phyloP scores from a whole-genome alignment of 768 basidiomycete genomes.

The Coprinopsis strossmayeri region DNA sequence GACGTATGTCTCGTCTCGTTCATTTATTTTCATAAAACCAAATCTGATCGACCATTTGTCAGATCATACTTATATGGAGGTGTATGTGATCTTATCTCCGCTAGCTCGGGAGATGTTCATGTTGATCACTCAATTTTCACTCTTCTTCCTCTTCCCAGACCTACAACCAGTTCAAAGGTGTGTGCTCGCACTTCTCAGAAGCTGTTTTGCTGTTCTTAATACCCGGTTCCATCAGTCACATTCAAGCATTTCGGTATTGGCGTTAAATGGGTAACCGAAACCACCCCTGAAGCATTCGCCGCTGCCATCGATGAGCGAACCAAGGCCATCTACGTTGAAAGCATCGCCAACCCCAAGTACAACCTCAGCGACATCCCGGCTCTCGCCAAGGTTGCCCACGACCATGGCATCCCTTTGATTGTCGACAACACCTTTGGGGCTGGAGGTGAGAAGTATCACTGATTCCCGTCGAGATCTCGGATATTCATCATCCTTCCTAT shows the following conservation, averaged over 20 bases:
- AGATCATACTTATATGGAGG: conserved; percentile 67
- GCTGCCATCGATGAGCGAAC: conserved; percentile 73
- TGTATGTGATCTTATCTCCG: conserved; percentile 30
- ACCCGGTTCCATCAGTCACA: conserved; percentile 33
- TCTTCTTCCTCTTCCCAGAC: conserved; percentile 31
- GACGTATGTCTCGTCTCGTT: conserved; percentile 34
- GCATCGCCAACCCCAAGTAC: conserved; percentile 76
- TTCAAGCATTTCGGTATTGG: conserved; percentile 64
- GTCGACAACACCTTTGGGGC: conserved; percentile 81
- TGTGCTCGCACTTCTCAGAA: conserved; percentile 10
- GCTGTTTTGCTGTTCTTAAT: neutral
- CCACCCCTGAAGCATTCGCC: conserved; percentile 50
- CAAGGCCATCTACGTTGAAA: conserved; percentile 71
- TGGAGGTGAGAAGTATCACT: conserved; percentile 35
- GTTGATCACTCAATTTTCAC: neutral
- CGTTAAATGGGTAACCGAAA: conserved; percentile 55
- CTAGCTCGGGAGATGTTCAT: too few species aligned
- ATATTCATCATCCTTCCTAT: conserved; percentile 79
- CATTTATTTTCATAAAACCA: neutral
- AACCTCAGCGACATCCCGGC: conserved; percentile 60
- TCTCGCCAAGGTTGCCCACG: conserved; percentile 71
- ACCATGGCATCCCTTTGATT: conserved; percentile 65
- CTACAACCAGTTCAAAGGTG: conserved; percentile 67
- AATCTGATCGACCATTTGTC: conserved; percentile 4
- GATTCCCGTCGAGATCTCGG: conserved; percentile 56